Conservation (phyloP, 139 green algal genomes). For the Ulvella scutata region DNA sequence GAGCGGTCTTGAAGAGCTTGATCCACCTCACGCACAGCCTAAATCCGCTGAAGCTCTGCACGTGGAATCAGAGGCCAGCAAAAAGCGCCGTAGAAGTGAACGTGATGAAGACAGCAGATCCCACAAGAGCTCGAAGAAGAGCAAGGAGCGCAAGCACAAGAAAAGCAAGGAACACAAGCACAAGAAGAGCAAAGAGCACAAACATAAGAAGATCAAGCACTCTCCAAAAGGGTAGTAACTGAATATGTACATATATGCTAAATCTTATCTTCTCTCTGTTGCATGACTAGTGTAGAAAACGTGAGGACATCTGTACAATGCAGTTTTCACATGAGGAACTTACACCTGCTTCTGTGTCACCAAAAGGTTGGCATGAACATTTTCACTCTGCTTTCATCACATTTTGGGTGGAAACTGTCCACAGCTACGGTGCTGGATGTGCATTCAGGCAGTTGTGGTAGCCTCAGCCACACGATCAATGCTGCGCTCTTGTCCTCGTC, state of each 20-base stretch:
- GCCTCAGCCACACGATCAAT: slow-evolving; percentile 11
- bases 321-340: too few species aligned
- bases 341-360: too few species aligned
- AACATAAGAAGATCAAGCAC: neutral
- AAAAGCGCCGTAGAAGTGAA: neutral
- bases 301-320: too few species aligned
- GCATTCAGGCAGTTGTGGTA: slow-evolving; percentile 6
- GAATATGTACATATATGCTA: too few species aligned
- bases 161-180: neutral
- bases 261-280: too few species aligned
- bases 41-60: neutral
- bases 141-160: neutral
- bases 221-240: neutral
- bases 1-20: too few species aligned
- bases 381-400: too few species aligned
- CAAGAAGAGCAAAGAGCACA: neutral
- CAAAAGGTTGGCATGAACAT: too few species aligned
- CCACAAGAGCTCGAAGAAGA: neutral
- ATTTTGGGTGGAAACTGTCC: too few species aligned
- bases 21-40: too few species aligned
- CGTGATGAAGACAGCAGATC: neutral
- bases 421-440: too few species aligned
- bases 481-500: slow-evolving; percentile 24
- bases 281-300: too few species aligned
- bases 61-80: neutral